Conservation (phyloP, 306 rosid genomes). For the Cicer judaicum region DNA sequence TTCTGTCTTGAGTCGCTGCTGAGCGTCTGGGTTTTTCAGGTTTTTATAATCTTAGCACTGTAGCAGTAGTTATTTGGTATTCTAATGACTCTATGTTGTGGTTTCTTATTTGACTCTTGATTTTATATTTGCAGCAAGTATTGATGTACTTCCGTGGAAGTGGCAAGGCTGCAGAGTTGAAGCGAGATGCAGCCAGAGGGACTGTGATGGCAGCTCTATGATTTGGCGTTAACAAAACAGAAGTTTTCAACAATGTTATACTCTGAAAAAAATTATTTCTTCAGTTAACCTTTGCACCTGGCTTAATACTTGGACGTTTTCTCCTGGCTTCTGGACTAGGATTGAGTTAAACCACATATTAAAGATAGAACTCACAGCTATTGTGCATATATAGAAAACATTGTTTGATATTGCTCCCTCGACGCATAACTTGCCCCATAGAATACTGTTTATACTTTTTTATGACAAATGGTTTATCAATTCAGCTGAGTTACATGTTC, state of each 20-base stretch:
- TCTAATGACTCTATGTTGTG: constrained; percentile 5
- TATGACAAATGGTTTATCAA: constrained; percentile 17
- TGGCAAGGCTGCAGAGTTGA: constrained; percentile 76
- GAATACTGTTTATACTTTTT: constrained; percentile 6
- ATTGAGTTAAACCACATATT: constrained; percentile 38
- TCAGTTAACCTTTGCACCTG: constrained; percentile 36
- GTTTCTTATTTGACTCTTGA: constrained; percentile 36
- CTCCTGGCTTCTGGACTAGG: constrained; percentile 36
- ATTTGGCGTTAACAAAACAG: constrained; percentile 35
- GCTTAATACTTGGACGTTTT: constrained; percentile 39
- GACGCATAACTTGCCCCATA: constrained; percentile 13
- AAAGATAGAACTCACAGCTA: constrained; percentile 43
- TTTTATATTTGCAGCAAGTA: constrained; percentile 76
- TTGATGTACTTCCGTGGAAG: constrained; percentile 94
- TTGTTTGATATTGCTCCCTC: constrained; percentile 38
- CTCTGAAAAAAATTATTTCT: constrained; percentile 35
- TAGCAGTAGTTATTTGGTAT: constrained; percentile 10
- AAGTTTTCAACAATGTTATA: constrained; percentile 27
- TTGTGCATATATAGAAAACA: constrained; percentile 49
- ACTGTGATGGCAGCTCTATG: constrained; percentile 88
- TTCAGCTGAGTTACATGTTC: constrained; percentile 21
- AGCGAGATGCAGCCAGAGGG: constrained; percentile 79
- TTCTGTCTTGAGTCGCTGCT: constrained; percentile 76
- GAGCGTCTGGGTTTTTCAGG: constrained; percentile 99
- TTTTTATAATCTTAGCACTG: constrained; percentile 39